Evolutionary conservation across 257 asterid genomes (phyloP).

Genomic region (Linderniella brevidens): DNA sequence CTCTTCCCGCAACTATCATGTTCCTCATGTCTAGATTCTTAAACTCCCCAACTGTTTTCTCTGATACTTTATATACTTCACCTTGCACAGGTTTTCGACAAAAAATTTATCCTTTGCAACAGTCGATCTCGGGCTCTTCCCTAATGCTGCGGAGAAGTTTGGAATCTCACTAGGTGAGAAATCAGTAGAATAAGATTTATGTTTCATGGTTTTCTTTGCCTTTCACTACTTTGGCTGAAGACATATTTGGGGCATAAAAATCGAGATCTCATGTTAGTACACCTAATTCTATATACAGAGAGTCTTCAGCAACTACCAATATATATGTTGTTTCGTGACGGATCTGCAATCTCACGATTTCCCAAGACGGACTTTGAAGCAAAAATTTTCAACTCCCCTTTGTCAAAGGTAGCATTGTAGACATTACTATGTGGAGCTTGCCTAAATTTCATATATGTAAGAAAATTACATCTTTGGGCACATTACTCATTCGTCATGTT

Average conservation of each 20-base stretch:
- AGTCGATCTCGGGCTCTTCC: conserved; percentile 93
- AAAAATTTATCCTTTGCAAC: conserved; percentile 64
- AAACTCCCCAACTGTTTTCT: too few relatives aligned
- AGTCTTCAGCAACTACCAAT: conserved; percentile 68
- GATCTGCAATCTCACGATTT: conserved; percentile 37
- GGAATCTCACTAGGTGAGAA: conserved; percentile 56
- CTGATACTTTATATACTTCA: too few relatives aligned
- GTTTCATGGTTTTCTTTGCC: neutral
- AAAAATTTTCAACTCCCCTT: conserved; percentile 32
- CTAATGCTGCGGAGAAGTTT: conserved; percentile 88
- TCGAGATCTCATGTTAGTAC: neutral
- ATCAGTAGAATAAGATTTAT: conserved; percentile 6
- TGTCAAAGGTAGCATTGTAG: conserved; percentile 44
- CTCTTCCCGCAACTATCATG: too few relatives aligned
- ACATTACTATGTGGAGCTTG: neutral
- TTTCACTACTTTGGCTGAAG: neutral
- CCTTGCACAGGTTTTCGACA: conserved; percentile 59
- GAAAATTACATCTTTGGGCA: neutral
- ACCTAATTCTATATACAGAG: conserved; percentile 23
- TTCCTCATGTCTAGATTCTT: too few relatives aligned
- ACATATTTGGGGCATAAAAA: neutral
- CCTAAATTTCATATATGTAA: too few relatives aligned
- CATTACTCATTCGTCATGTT: neutral
- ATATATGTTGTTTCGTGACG: conserved; percentile 60
- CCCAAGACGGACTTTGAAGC: conserved; percentile 51